Percentiles rank a stretch among this genome's conserved stretches.
Conservation (phyloP, 345 rosid genomes). For the Luvunga scandens region DNA sequence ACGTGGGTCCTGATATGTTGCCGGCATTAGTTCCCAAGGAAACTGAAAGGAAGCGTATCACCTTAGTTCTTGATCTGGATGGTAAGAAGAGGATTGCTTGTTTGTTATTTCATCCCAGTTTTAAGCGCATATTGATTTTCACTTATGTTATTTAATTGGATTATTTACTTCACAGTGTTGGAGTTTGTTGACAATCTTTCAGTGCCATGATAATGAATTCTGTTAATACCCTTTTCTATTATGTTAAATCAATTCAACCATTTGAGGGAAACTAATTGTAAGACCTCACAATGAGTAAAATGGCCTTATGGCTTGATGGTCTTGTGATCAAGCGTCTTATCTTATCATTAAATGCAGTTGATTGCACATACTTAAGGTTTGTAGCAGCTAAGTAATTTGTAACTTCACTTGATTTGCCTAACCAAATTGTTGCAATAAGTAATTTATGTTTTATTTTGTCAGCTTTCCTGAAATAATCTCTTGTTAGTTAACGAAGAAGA, state of each 20-base stretch:
- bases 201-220: slow-evolving; percentile 1
- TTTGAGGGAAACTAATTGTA: background rate
- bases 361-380: background rate
- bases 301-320: background rate
- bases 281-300: background rate
- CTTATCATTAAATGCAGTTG: background rate
- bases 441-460: background rate
- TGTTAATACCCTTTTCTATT: background rate
- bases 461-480: background rate
- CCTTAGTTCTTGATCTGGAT: slow-evolving; percentile 93
- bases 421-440: background rate
- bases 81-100: slow-evolving; percentile 46
- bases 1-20: slow-evolving; percentile 51
- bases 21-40: slow-evolving; percentile 41
- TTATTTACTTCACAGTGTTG: background rate
- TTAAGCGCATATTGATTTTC: background rate
- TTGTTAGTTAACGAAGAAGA: background rate
- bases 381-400: background rate
- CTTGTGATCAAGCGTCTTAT: background rate
- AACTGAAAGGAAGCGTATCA: slow-evolving; percentile 54
- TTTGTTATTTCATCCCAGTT: background rate
- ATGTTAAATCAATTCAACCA: background rate
- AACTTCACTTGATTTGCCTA: too few relatives aligned
- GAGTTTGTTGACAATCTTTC: background rate
- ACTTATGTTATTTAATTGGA: background rate